Evolutionary conservation across 768 basidiomycete genomes (phyloP).

Genomic region (Hypholoma fasciculare): DNA sequence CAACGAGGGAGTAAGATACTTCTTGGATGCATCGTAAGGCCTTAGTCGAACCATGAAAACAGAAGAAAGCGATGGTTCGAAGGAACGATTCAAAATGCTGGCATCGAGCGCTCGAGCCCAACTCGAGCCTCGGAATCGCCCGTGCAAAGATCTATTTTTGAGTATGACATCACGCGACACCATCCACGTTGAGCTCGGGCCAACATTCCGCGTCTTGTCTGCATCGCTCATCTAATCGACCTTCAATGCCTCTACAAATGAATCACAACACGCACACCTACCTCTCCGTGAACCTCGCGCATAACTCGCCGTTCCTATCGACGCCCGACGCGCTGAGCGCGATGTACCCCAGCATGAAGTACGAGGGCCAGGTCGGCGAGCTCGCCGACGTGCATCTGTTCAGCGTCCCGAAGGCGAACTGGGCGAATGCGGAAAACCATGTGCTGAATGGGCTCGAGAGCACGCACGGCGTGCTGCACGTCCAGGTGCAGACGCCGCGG

Average conservation of each 20-base stretch:
- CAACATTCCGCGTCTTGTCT: too few species aligned
- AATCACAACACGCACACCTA: conserved; percentile 20
- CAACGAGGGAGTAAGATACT: too few species aligned
- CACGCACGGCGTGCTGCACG: conserved; percentile 23
- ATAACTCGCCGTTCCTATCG: conserved; percentile 13
- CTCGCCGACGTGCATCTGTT: conserved; percentile 30
- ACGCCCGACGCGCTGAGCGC: conserved; percentile 22
- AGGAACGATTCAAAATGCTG: too few species aligned
- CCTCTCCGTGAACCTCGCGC: conserved; percentile 27
- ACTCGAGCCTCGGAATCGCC: too few species aligned
- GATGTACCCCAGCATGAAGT: conserved; percentile 25
- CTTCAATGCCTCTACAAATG: conserved; percentile 9
- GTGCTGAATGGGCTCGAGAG: conserved; percentile 21
- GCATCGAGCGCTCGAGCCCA: too few species aligned
- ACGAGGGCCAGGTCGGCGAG: conserved; percentile 32
- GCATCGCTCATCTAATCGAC: neutral
- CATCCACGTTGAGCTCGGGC: too few species aligned
- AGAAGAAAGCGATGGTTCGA: too few species aligned
- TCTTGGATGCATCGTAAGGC: too few species aligned
- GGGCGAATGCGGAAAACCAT: conserved; percentile 22
- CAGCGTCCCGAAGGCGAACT: conserved; percentile 27
- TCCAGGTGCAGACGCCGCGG: conserved; percentile 26
- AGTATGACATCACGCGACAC: too few species aligned
- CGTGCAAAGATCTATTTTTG: too few species aligned
- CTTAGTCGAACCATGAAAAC: too few species aligned